Base-by-base conservation (phyloP, 805 yeast species). In the Pichia sporocuriosa region DNA sequence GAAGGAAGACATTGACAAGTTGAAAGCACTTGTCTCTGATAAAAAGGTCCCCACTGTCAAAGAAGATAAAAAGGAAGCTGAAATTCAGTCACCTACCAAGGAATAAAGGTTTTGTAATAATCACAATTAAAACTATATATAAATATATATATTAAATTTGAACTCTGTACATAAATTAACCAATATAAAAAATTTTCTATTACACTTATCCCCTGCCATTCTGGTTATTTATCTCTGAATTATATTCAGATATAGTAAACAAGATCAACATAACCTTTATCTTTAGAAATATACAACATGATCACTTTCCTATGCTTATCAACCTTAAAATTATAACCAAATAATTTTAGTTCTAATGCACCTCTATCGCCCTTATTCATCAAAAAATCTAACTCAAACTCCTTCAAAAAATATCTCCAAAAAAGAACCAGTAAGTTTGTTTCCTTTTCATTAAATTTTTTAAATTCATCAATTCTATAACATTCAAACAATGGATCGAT, bases 1-100 rank as follows among this genome's bases (percentile, higher is more conserved):
- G 67, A 56, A 58, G 40, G 74, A 70, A 36, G 76, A 72, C 52
- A 56, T 67, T 11, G 48, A 57, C 25, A 65, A 54, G 38, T 41
- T 64, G 28, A 56, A 56, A 32, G 35, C 39, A 22, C 23, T 48
- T 6, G 40, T 53, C 10, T 24, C 35, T 17, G 50, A 40, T 15
- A 41, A 44, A 20, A 15, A 25, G 2, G 45, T 39, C 21, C 48
- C 48, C 12, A 27, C 30, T 9, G 32, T 32, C 3, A 41, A 35
- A 26, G 9, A 30, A 25, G 32, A 34, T 6, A 26, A 32, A 12
- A 16, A 33, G 9, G 29, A 45, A n/a, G 20, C n/a, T n/a, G 27
- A 31, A 16, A 26, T 4, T 20, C n/a, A 25, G 3, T 16, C 2
- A 22, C 13, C 13, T 12, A 30, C 19, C 19, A 20, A 13, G 13